Conservation (phyloP, 2,329 filamentous ascomycete genomes). For the Knufia petricola region DNA sequence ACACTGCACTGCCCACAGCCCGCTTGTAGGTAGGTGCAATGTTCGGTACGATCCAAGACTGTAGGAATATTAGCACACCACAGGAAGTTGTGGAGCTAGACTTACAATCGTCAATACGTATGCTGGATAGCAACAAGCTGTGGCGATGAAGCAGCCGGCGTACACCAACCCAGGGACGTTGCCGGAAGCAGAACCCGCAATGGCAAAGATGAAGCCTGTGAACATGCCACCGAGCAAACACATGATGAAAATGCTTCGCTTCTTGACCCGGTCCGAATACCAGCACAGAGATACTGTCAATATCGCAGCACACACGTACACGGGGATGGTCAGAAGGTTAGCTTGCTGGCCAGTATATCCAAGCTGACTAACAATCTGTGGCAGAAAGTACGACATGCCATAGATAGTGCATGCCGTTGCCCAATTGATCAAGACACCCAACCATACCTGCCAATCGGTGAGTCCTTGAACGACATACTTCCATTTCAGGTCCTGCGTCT, state of each 20-base stretch:
- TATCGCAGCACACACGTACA: slow-evolving; percentile 32
- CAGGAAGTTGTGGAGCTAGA: slow-evolving; percentile 6
- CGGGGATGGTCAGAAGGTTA: slow-evolving; percentile 33
- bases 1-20: slow-evolving; percentile 54
- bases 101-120: slow-evolving; percentile 44
- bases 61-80: not conserved
- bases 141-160: slow-evolving; percentile 39
- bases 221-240: slow-evolving; percentile 46
- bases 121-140: slow-evolving; percentile 39
- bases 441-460: slow-evolving; percentile 27
- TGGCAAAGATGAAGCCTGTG: slow-evolving; percentile 47
- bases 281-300: slow-evolving; percentile 40
- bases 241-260: slow-evolving; percentile 38
- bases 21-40: slow-evolving; percentile 48
- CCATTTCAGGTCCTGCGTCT: slow-evolving; percentile 27
- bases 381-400: slow-evolving; percentile 29
- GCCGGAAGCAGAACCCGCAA: slow-evolving; percentile 27
- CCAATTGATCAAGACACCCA: slow-evolving; percentile 30
- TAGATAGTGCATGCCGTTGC: slow-evolving; percentile 35
- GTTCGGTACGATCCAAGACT: slow-evolving; percentile 38
- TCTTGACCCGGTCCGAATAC: slow-evolving; percentile 47
- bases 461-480: slow-evolving; percentile 33
- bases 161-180: slow-evolving; percentile 36
- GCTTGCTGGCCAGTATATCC: slow-evolving; percentile 32
- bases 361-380: slow-evolving; percentile 34